Evolutionary conservation across 202 grass and related monocot species (phyloP), one percentile per base, ranked within the genome.

Genomic region (Zizania palustris): DNA sequence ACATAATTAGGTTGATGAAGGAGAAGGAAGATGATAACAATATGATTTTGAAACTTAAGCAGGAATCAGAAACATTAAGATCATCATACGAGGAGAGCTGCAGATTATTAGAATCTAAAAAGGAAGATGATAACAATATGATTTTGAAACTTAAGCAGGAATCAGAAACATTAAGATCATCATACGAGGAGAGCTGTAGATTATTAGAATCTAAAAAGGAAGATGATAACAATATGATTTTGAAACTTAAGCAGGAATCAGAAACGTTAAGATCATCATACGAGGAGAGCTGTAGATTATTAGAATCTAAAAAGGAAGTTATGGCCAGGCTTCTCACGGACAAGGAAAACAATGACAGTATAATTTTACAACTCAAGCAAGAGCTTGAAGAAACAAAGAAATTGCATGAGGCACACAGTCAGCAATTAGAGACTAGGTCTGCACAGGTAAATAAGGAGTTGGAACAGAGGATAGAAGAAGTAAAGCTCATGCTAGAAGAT

Each of bases 101-200:
- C 70, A 84, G 84, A 41, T 53, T 79, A 18, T 65, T 92, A 76
- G 75, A 89, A 57, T 72, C 80, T 19, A n/a, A n/a, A n/a, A n/a
- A n/a, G n/a, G n/a, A n/a, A n/a, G n/a, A n/a, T n/a, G n/a, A 28
- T 78, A 83, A 73, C n/a, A 67, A 73, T 46, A 79, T 37, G 58
- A 88, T 92, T 87, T 50, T 84, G 53, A 90, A 96, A 70, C 74
- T 96, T 77, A 85, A 75, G 53, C 48, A 86, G 50, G 83, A 96
- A 72, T 59, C 90, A 60, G 75, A 91, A 77, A 43, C 86, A 65
- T 72, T 73, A 69, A 80, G 37, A 85, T 88, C 74, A 65, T 84
- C 71, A 51, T 77, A 80, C 20, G 80, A 86, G 53, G 86, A 89
- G 49, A 73, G 60, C 68, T 77, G 45, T 65, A 84, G 84, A 41